Percentiles rank a stretch among this genome's conserved stretches.
These are phyloP conservation scores for Schizophyllum commune DNA, from an alignment of 1,284 basidiomycete species.

Conservation along the genomic window DNA sequence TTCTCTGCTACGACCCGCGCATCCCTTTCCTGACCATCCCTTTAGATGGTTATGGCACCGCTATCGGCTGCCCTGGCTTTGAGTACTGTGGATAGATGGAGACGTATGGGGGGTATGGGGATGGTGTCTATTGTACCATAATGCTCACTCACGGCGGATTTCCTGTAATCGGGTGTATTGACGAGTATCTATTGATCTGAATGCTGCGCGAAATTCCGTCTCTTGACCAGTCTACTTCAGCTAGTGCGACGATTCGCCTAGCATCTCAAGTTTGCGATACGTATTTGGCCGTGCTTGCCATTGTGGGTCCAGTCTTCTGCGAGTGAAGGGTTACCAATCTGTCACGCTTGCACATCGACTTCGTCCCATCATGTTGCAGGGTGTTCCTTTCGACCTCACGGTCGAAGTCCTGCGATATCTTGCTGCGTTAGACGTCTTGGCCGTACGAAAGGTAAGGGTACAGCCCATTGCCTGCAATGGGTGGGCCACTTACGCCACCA, in stretches of 20 bases:
- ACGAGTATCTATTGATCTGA: not conserved
- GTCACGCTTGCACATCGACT: not conserved
- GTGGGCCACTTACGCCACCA: not conserved
- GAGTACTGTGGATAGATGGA: conserved; percentile 37
- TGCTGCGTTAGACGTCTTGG: not conserved
- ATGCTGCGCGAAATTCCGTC: too few species aligned
- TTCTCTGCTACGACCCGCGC: not conserved
- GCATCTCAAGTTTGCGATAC: too few species aligned
- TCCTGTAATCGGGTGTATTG: not conserved
- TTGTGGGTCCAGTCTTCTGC: too few species aligned
- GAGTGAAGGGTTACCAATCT: too few species aligned
- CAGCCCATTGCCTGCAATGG: too few species aligned
- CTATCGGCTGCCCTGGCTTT: conserved; percentile 41
- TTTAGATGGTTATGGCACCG: conserved; percentile 33
- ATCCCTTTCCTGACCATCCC: conserved; percentile 1
- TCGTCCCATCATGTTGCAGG: not conserved
- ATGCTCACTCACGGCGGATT: not conserved
- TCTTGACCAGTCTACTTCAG: too few species aligned
- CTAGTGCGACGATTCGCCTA: too few species aligned
- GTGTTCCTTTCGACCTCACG: not conserved
- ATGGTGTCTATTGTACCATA: not conserved
- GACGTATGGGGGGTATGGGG: not conserved
- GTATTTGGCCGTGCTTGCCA: too few species aligned
- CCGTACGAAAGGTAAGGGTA: not conserved
- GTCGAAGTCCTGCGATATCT: not conserved